Percentiles rank a stretch among this genome's conserved stretches.
These are phyloP conservation scores for Quillaja saponaria DNA, from an alignment of 306 rosid genomes.

Conservation along the genomic window DNA sequence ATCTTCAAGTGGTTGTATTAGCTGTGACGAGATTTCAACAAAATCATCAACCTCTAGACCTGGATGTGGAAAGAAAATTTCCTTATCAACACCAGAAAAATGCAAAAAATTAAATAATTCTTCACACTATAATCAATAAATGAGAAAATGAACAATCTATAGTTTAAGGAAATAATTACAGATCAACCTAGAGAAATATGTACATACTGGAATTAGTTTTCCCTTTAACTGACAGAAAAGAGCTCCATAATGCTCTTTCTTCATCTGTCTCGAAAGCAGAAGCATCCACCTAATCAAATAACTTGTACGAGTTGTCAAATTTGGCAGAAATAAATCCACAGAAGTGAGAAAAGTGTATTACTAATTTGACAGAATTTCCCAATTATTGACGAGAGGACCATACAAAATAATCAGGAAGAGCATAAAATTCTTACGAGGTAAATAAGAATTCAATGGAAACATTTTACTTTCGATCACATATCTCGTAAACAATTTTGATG, in stretches of 20 bases:
- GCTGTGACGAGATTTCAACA: constrained; percentile 64
- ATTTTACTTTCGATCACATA: no score
- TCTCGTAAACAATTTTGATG: no score
- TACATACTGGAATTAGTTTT: constrained; percentile 59
- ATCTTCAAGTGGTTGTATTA: constrained; percentile 85
- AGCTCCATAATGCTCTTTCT: constrained; percentile 73
- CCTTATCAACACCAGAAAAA: constrained; percentile 12
- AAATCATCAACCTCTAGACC: constrained; percentile 71
- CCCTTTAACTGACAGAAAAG: constrained; percentile 58
- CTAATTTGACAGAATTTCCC: no score
- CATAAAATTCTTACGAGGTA: no score
- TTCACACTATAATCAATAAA: no score
- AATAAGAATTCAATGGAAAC: no score
- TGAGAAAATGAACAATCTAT: background rate
- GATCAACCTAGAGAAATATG: constrained; percentile 3
- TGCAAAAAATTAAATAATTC: background rate
- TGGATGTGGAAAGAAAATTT: constrained; percentile 31
- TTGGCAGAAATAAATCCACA: no score
- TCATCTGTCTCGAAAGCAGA: constrained; percentile 69
- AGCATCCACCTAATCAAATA: constrained; percentile 63
- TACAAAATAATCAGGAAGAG: no score
- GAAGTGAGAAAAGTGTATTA: no score
- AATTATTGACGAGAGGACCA: no score
- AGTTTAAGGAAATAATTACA: constrained; percentile 2
- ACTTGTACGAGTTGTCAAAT: constrained; percentile 15